Evolutionary conservation across 2,329 filamentous ascomycete genomes (phyloP).

Genomic region (Tolypocladium ovalisporum): DNA sequence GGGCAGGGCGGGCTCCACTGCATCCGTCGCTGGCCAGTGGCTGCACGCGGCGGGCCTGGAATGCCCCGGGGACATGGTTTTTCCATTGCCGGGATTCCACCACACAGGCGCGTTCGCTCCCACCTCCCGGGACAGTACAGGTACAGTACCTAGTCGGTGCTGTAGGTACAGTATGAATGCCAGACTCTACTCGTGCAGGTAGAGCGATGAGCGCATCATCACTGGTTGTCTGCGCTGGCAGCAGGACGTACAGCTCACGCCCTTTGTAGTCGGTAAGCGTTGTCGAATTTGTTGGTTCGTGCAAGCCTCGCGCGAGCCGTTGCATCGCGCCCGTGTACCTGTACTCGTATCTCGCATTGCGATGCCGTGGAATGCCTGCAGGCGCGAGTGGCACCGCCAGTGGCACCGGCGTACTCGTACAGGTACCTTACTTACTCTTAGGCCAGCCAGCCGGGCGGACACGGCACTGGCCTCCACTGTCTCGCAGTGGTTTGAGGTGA

Average conservation of each 20-base stretch:
- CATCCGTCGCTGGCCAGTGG: constrained; percentile 3
- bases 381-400: not conserved
- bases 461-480: not conserved
- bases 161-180: too few relatives aligned
- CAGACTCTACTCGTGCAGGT: not conserved
- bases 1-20: too few relatives aligned
- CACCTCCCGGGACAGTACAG: too few relatives aligned
- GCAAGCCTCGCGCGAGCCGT: too few relatives aligned
- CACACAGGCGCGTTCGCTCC: not conserved
- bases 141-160: too few relatives aligned
- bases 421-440: too few relatives aligned
- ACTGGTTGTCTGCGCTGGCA: too few relatives aligned
- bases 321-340: too few relatives aligned
- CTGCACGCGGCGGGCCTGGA: not conserved
- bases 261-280: too few relatives aligned
- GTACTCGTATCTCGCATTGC: too few relatives aligned
- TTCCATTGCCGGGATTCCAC: not conserved
- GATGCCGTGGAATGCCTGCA: not conserved
- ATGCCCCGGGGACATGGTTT: not conserved
- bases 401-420: not conserved
- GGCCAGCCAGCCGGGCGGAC: not conserved
- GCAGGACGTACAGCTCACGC: too few relatives aligned
- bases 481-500: not conserved
- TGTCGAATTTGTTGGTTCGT: too few relatives aligned
- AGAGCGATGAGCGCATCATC: not conserved